phyloP scores from a whole-genome alignment of 208 protist genomes.

The Phytomonas sp. region DNA sequence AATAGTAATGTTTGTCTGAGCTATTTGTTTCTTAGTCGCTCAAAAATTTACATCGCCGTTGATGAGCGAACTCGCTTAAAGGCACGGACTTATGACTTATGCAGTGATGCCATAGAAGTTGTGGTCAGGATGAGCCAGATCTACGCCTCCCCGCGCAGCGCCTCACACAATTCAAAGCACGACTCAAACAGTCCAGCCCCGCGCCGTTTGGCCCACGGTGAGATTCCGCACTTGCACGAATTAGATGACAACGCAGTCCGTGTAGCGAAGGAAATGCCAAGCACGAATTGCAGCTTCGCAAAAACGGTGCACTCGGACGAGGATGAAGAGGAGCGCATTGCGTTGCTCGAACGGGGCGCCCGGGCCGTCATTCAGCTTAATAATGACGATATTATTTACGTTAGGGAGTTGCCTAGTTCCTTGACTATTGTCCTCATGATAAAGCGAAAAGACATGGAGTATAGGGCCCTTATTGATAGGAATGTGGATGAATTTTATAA shows the following conservation, averaged over 20 bases:
- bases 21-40: conserved; percentile 81
- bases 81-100: conserved; percentile 77
- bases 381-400: conserved; percentile 75
- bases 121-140: conserved; percentile 67
- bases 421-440: conserved; percentile 84
- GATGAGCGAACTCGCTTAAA: conserved; percentile 77
- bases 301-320: neutral
- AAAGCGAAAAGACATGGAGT: conserved; percentile 59
- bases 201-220: neutral
- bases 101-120: conserved; percentile 83
- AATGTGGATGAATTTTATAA: conserved; percentile 84
- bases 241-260: neutral
- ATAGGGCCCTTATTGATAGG: conserved; percentile 67
- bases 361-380: conserved; percentile 25
- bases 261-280: neutral
- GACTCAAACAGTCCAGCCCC: neutral
- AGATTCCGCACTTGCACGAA: conserved; percentile 1
- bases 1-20: conserved; percentile 81
- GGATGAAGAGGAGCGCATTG: neutral
- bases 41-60: conserved; percentile 80
- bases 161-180: neutral
- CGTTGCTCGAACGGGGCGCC: conserved; percentile 17
- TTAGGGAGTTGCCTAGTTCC: conserved; percentile 75
- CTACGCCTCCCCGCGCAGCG: conserved; percentile 22
- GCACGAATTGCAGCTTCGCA: neutral